A percentile compares a stretch with the other conserved stretches of the same genome.
Evolutionary conservation across 2,329 filamentous ascomycete species (phyloP).

Genomic region (Aspergillus sergii): DNA sequence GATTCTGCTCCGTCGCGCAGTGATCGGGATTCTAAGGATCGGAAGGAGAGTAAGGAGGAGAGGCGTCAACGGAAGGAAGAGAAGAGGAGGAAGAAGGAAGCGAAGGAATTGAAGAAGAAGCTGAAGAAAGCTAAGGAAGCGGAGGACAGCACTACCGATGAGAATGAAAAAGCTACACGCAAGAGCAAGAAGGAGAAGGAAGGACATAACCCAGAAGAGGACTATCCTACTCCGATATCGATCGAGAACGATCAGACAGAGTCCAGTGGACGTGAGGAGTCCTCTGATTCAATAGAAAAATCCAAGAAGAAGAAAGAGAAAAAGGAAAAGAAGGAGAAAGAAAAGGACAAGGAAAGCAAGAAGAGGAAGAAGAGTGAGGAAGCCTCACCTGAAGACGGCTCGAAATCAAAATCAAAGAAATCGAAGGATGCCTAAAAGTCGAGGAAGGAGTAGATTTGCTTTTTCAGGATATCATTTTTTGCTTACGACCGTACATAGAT

Average conservation of each 20-base stretch:
- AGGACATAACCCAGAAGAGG: constrained; percentile 23
- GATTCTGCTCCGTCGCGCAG: constrained; percentile 4
- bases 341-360: constrained; percentile 29
- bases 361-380: constrained; percentile 31
- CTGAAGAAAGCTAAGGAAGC: constrained; percentile 26
- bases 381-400: constrained; percentile 29
- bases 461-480: constrained; percentile 2
- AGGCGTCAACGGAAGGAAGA: constrained; percentile 28
- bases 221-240: constrained; percentile 37
- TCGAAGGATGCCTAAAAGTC: constrained; percentile 40
- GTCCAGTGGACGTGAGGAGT: constrained; percentile 27
- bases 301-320: constrained; percentile 30
- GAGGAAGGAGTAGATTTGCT: constrained; percentile 2
- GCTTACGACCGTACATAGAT: constrained; percentile 10
- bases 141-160: constrained; percentile 22
- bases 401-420: constrained; percentile 53
- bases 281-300: constrained; percentile 34
- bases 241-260: constrained; percentile 27
- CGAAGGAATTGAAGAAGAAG: constrained; percentile 21
- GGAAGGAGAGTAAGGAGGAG: constrained; percentile 29
- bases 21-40: constrained; percentile 16
- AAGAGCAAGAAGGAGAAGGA: constrained; percentile 25
- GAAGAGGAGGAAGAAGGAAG: constrained; percentile 24
- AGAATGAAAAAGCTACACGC: constrained; percentile 9
- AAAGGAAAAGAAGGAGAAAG: constrained; percentile 27